Conservation (phyloP, 306 rosid genomes). For the Castanea mollissima region DNA sequence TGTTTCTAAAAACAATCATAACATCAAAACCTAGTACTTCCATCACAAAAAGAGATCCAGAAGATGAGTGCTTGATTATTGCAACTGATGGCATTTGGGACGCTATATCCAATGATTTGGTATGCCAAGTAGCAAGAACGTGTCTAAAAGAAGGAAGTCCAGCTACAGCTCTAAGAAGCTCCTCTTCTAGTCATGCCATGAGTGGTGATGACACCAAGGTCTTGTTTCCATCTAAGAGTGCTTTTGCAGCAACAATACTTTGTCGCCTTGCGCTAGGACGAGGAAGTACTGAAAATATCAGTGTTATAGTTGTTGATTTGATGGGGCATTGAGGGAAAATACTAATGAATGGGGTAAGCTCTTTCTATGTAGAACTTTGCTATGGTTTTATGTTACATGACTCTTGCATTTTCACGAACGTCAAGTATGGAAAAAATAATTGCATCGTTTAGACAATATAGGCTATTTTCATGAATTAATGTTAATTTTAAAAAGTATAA, state of each 20-base stretch:
- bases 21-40: slow-evolving; percentile 26
- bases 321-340: slow-evolving; percentile 4
- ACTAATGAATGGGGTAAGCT: no score
- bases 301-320: slow-evolving; percentile 39
- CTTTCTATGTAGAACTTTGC: no score
- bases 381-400: no score
- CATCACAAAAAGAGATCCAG: slow-evolving; percentile 24
- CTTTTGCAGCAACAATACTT: slow-evolving; percentile 31
- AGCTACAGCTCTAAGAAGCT: not conserved
- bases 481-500: no score
- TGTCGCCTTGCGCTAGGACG: slow-evolving; percentile 48
- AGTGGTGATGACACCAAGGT: not conserved
- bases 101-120: slow-evolving; percentile 26
- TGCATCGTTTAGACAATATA: no score
- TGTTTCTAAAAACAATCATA: slow-evolving; percentile 14
- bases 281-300: slow-evolving; percentile 28
- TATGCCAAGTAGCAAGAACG: slow-evolving; percentile 23
- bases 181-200: not conserved
- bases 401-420: no score
- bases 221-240: slow-evolving; percentile 8
- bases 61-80: slow-evolving; percentile 44
- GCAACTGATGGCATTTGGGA: slow-evolving; percentile 44
- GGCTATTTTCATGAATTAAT: no score
- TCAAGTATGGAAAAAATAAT: no score
- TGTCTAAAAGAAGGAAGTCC: slow-evolving; percentile 16